Evolutionary conservation across 305 asterid genomes (phyloP), one percentile per base, ranked within the genome.

Genomic region (Fraxinus sp.): DNA sequence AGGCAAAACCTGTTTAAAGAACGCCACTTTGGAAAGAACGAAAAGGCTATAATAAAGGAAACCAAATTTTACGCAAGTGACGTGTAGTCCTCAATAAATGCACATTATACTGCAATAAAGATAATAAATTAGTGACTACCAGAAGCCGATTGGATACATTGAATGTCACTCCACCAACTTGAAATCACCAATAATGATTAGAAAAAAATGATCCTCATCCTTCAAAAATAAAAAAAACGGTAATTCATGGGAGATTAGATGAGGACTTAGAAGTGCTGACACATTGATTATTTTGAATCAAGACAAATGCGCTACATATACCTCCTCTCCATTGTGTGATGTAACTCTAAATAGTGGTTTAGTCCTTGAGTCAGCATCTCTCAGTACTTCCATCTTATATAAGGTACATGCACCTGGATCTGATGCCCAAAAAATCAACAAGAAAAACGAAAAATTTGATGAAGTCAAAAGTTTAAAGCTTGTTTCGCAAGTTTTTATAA

Each of bases 331-430:
- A 76, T 83, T 83, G 79, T 92, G 96, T 80, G 90, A 77, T 74
- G 98, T 92, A 86, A 95, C 97, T 93, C 85, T 92, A 86, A 94
- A 95, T 75, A 90, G 87, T 83, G 98, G 97, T 32, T 92, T 93
- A 75, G 89, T 83, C 89, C 89, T 89, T 77, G 82, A 86, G 86
- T 86, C 91, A 82, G 85, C 88, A 87, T 92, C 97, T 89, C 96
- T 91, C 68, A 90, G 85, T 80, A 94, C 93, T 90, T 95, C 97
- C 98, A 95, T 92, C 90, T 90, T 94, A 89, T 95, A 94, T 80
- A 88, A 84, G 70, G 83, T 75, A 74, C 84, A 78, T 77, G 84
- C 88, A 86, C 87, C 87, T 79, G 98, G 95, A 90, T 94, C 98
- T 95, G 93, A 83, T 81, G 79, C 80, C 85, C 85, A 49, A 80